Conservation (phyloP, 257 asterid genomes). For the Capsicum baccatum region DNA sequence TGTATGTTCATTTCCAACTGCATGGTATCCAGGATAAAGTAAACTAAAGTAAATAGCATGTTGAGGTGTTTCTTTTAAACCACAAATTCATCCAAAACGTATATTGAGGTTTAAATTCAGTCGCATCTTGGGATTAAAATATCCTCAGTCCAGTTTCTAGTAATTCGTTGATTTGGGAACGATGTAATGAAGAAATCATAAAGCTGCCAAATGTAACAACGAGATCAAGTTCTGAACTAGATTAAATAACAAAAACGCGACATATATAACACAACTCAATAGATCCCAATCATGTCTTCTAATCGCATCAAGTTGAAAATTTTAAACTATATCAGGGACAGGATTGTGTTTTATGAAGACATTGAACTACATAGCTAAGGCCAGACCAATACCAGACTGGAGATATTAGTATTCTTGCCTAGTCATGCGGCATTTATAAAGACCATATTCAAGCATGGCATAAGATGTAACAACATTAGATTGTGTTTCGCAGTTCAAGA, state of each 20-base stretch:
- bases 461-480: not conserved
- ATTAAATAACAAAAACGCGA: not conserved
- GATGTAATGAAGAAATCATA: not conserved
- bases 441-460: not conserved
- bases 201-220: not conserved
- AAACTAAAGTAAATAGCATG: not conserved
- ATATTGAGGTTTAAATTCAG: not conserved
- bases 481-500: not conserved
- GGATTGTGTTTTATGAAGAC: not conserved
- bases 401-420: not conserved
- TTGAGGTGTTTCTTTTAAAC: not conserved
- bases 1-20: conserved; percentile 73
- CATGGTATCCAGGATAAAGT: conserved; percentile 29
- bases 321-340: not conserved
- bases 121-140: not conserved
- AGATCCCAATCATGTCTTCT: not conserved
- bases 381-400: not conserved
- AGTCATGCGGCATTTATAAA: not conserved
- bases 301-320: not conserved
- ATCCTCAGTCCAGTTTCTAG: not conserved
- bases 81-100: not conserved
- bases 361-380: not conserved
- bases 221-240: not conserved
- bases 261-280: not conserved
- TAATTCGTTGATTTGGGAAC: not conserved